phyloP scores from a whole-genome alignment of 2,329 filamentous ascomycete genomes.

The Arthroderma uncinatum region DNA sequence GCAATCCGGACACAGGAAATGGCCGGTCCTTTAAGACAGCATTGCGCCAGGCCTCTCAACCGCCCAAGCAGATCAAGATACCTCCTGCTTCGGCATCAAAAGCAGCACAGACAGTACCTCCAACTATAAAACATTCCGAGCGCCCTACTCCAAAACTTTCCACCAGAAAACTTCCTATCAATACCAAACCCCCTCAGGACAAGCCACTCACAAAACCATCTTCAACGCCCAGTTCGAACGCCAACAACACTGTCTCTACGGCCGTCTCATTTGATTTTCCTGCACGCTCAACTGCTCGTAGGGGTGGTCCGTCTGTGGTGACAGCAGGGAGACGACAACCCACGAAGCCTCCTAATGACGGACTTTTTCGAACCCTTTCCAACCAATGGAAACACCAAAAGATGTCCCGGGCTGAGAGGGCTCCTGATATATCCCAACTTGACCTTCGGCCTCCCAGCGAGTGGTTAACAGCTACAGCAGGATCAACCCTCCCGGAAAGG shows the following conservation, averaged over 20 bases:
- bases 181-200: not conserved
- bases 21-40: not conserved
- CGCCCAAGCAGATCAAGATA: not conserved
- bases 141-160: not conserved
- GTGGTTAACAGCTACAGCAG: constrained; percentile 15
- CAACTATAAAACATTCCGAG: not conserved
- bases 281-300: not conserved
- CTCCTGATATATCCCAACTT: constrained; percentile 28
- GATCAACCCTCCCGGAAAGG: not conserved
- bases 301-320: not conserved
- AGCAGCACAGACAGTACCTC: not conserved
- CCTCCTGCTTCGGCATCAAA: not conserved
- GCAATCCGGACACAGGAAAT: not conserved
- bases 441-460: constrained; percentile 28
- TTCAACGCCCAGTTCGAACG: not conserved
- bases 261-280: not conserved
- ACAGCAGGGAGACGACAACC: not conserved
- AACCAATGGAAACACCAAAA: constrained; percentile 24
- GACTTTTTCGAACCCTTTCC: constrained; percentile 19
- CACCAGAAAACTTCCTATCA: not conserved
- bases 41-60: not conserved
- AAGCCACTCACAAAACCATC: not conserved
- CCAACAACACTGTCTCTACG: not conserved
- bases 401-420: constrained; percentile 23
- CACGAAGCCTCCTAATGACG: not conserved